A percentile compares a stretch with the other conserved stretches of the same genome.
Evolutionary conservation across 306 rosid species (phyloP).

Genomic region (Neltuma alba): DNA sequence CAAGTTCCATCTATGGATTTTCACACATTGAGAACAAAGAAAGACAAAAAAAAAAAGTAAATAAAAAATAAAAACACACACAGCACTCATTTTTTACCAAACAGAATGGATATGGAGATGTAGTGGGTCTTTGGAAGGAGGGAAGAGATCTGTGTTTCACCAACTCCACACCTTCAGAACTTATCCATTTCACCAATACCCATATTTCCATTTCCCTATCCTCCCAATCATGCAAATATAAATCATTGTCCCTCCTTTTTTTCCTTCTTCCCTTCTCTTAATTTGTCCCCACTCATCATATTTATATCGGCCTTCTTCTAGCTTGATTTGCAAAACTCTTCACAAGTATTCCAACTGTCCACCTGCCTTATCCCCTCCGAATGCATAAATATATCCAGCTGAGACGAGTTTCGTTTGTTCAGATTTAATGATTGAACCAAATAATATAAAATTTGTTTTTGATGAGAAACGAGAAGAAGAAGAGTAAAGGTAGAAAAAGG

Average conservation of each 20-base stretch:
- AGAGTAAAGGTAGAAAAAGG: background rate
- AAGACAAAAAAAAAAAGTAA: background rate
- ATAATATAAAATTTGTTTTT: background rate
- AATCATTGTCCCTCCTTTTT: background rate
- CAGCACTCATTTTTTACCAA: slow-evolving; percentile 50
- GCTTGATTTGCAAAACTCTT: slow-evolving; percentile 36
- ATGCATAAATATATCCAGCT: too few relatives aligned
- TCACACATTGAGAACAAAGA: background rate
- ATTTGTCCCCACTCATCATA: background rate
- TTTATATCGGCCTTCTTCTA: background rate
- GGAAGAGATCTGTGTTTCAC: slow-evolving; percentile 57
- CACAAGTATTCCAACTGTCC: slow-evolving; percentile 22
- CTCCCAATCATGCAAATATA: background rate
- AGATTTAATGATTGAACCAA: background rate
- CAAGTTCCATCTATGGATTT: too few relatives aligned
- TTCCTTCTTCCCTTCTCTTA: background rate
- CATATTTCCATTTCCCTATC: background rate
- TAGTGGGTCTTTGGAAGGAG: slow-evolving; percentile 10
- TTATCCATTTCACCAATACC: slow-evolving; percentile 48
- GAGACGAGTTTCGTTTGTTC: too few relatives aligned
- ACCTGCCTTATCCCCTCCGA: background rate
- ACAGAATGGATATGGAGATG: slow-evolving; percentile 17
- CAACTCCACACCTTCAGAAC: slow-evolving; percentile 60
- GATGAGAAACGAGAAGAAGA: background rate
- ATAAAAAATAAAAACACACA: background rate